Percentiles rank a stretch among this genome's conserved stretches.
phyloP scores from a whole-genome alignment of 768 basidiomycete species.

The Psilocybe cyanescens region DNA sequence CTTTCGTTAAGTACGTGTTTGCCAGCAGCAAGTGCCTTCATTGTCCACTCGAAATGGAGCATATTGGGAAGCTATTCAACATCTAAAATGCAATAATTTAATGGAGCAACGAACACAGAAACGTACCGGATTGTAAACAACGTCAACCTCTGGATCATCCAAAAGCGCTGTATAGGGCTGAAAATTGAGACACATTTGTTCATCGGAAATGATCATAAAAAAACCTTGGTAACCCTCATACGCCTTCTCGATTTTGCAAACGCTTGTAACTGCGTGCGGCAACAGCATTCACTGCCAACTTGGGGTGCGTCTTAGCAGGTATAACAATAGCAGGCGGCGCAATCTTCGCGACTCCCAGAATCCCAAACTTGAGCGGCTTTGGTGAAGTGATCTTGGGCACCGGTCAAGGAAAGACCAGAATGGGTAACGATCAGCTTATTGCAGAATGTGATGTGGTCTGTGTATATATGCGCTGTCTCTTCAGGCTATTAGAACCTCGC shows the following conservation, averaged over 20 bases:
- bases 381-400: neutral
- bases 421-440: too few species aligned
- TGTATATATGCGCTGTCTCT: too few species aligned
- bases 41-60: constrained; percentile 69
- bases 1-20: constrained; percentile 74
- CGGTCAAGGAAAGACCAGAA: neutral
- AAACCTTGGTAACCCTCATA: constrained; percentile 64
- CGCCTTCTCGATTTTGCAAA: constrained; percentile 60
- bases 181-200: neutral
- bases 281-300: constrained; percentile 57
- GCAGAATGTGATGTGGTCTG: too few species aligned
- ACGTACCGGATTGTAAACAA: constrained; percentile 60
- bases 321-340: constrained; percentile 52
- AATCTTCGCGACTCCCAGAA: constrained; percentile 55
- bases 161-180: constrained; percentile 34
- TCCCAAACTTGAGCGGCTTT: constrained; percentile 29
- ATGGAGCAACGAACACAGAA: neutral
- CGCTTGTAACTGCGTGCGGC: constrained; percentile 55
- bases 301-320: constrained; percentile 57
- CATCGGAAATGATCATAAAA: neutral
- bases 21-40: constrained; percentile 60
- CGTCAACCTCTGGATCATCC: constrained; percentile 56
- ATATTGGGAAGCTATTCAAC: constrained; percentile 54
- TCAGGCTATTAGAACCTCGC: too few species aligned
- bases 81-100: neutral